Conservation (phyloP, 1,284 basidiomycete genomes). For the Rhodotorula sp. region DNA sequence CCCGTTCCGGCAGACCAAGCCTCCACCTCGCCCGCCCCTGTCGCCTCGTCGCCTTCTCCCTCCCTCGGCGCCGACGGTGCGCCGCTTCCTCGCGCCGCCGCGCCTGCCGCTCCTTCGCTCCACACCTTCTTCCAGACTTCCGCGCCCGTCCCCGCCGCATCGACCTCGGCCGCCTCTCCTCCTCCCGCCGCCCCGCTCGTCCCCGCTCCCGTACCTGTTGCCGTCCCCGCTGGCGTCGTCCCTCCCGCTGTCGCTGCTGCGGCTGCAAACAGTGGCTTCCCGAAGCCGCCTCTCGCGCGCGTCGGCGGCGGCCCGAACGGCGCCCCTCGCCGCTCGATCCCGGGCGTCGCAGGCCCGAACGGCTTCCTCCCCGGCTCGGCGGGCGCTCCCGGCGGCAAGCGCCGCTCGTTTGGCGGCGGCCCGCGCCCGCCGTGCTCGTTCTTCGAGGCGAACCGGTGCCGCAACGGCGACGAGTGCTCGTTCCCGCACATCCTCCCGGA, state of each 20-base stretch:
- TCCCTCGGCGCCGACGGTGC: background rate
- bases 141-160: background rate
- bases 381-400: background rate
- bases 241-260: background rate
- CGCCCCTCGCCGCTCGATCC: constrained; percentile 10
- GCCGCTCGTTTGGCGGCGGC: constrained; percentile 14
- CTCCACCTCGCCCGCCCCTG: background rate
- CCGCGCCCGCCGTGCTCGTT: constrained; percentile 43
- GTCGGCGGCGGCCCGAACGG: background rate
- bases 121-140: constrained; percentile 42
- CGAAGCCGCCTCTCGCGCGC: background rate
- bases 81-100: background rate
- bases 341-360: constrained; percentile 4
- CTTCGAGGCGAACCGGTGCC: constrained; percentile 44
- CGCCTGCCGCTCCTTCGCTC: constrained; percentile 18
- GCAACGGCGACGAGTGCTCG: constrained; percentile 41
- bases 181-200: background rate
- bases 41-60: background rate
- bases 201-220: background rate
- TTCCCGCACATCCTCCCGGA: constrained; percentile 41
- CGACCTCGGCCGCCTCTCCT: constrained; percentile 4
- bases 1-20: background rate
- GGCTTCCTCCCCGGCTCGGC: background rate
- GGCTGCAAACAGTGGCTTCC: background rate
- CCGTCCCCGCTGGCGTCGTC: background rate